Base-by-base conservation (phyloP, 352 stramenopile species). In the Globisporangium nagaii region DNA sequence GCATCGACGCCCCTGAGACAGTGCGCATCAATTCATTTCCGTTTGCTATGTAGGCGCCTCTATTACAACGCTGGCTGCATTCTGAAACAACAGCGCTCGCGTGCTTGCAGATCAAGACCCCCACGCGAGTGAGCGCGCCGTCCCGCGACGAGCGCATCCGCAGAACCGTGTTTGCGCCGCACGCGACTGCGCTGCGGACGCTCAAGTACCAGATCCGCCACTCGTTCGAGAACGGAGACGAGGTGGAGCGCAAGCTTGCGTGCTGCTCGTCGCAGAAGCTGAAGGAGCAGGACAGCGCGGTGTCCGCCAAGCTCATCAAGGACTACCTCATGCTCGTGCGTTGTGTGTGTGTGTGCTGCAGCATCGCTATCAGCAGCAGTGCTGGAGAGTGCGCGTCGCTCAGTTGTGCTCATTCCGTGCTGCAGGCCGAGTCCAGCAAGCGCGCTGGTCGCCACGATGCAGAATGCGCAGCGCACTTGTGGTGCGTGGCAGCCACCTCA, bases 381-480 rank as follows among this genome's bases (percentile, higher is more conserved):
- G 19, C 20, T 17, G 12, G 22, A n/a, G n/a, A n/a, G n/a, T n/a
- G n/a, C n/a, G n/a, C n/a, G n/a, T n/a, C n/a, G n/a, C n/a, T n/a
- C n/a, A n/a, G n/a, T n/a, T n/a, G n/a, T n/a, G n/a, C n/a, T n/a
- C n/a, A n/a, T n/a, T n/a, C n/a, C n/a, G n/a, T n/a, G n/a, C n/a
- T 31, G 25, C 48, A 83, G 73, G 82, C 76, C 1, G 80, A 88
- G 46, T 96, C 86, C 0, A 94, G 84, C 64, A 94, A 95, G 58
- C 76, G 87, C 15, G 79, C 86, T 7, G 81, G 83, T 15, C 73
- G 84, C 17, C 76, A 88, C 42, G 83, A 96, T 48, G 84, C 83
- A 13, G 87, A 96, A 50, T 93, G 81, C 31, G 74, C 82, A 1
- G 82, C 87, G 1, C 82, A 95, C 56, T 73, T 94, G 32, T 93